Evolutionary conservation across 768 basidiomycete genomes (phyloP), one percentile per base, ranked within the genome.

Genomic region (Lanmaoa pseudosensibilis): DNA sequence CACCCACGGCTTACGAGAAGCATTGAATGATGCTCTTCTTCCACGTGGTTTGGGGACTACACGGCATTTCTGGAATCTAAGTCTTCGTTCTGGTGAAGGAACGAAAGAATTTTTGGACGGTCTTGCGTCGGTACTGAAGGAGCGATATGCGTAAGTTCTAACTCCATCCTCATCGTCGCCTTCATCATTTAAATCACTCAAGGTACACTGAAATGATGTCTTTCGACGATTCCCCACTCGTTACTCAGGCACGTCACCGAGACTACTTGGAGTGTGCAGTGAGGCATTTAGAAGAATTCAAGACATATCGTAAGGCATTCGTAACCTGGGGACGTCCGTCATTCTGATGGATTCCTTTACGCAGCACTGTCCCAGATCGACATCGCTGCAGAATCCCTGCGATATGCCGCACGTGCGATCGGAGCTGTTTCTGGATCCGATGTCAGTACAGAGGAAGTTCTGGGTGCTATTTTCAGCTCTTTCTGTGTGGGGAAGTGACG

Each of bases 401-500:
- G 94, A 25, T 92, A 94, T 66, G 94, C 92, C 2, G 86, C 88
- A 0, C 81, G 83, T 56, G 86, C 91, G 5, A 81, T 96, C n/a
- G 93, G 91, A 1, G 83, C 84, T 55, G 84, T 95, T n/a, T 85
- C 88, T 2, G 93, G 94, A 5, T 67, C 80, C 9, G 60, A 62
- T 37, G 86, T 96, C 53, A 87, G 86, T 45, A 83, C 87, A 13
- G 94, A 96, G 64, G 92, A 95, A 56, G 78, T 95, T 9, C 70
- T 96, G 21, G 92, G 93, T 55, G 82, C 82, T 19, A 80, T 96
- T 25, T 96, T 96, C 67, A 78, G 80, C 34, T 88, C 90, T 49
- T 96, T 96, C 70, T 96, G 94, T 66, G 91, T 95, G 50, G 93
- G 93, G 37, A 92, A 94, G 74, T 92, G 51, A 39, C 30, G 11